Evolutionary conservation across 345 rosid species (phyloP).

Genomic region (Moringa oleifera): DNA sequence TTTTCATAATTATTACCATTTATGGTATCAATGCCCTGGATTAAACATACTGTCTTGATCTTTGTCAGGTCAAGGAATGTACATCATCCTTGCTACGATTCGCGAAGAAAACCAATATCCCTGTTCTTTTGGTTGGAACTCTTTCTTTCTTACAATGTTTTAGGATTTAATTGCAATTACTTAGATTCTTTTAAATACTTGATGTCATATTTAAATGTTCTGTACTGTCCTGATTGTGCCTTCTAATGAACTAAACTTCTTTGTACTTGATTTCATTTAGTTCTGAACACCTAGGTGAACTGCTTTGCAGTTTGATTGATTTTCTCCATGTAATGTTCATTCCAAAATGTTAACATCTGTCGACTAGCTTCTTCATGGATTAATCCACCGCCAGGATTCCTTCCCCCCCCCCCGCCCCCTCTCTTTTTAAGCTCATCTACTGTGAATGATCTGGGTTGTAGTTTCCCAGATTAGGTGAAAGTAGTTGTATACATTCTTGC

Average conservation of each 20-base stretch:
- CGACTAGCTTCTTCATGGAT: neutral
- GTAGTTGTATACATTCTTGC: neutral
- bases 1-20: no score
- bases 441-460: neutral
- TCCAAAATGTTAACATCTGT: neutral
- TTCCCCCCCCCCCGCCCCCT: no score
- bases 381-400: no score
- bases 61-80: constrained; percentile 79
- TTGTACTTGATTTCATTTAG: neutral
- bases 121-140: constrained; percentile 80
- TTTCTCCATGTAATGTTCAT: no score
- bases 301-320: neutral
- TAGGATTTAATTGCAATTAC: neutral
- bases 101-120: constrained; percentile 77
- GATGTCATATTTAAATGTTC: neutral
- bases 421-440: neutral
- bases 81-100: constrained; percentile 82
- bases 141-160: constrained; percentile 1
- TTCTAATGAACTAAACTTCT: neutral
- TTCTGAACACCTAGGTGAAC: neutral
- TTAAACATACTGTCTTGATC: constrained; percentile 7
- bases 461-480: neutral
- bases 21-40: no score
- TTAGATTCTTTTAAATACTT: neutral
- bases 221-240: neutral